Base-by-base conservation (phyloP, 495 filamentous ascomycete species). In the Chaetomium tenue region DNA sequence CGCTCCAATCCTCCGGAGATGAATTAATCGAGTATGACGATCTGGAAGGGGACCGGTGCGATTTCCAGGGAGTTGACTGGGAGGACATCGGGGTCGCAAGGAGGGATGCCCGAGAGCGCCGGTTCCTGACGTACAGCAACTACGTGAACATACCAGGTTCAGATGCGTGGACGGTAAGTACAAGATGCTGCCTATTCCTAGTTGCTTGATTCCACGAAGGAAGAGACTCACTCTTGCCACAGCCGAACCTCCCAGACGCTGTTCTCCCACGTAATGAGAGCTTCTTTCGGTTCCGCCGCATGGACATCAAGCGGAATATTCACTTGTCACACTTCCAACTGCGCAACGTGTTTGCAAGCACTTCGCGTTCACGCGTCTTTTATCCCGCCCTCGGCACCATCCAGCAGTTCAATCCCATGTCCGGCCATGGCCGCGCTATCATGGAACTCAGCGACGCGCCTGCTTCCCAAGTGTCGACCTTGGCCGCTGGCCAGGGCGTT, bases 261-360 rank as follows among this genome's bases (percentile, higher is more conserved):
- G 60, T 74, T 58, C 68, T 83, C 25, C 74, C 74, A 2, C 76
- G 78, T 47, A 75, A 71, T 9, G 82, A 83, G 30, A 82, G 81
- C 64, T 91, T 83, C 72, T 93, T 91, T 75, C 79, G 82, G 18
- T 94, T 89, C 66, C 84, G 84, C 22, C 81, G 84, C 30, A 91
- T 92, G 85, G 83, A 89, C 63, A 85, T 89, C 4, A 75, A 78
- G 42, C 82, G 84, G 30, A 82, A 85, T 48, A 83, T 90, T 22
- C 82, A 83, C 30, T 77, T 93, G 26, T 79, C 89, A 42, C 93
- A 97, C 74, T 97, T 96, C 68, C 93, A 98, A 69, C 84, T 97
- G 18, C 90, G 93, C 54, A 93, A 96, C 72, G 76, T 94, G 2
- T 81, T 98, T 63, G 87, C 87, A 3, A 84, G 87, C 55, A 84